These are phyloP conservation scores for Naumovozyma baii DNA, from an alignment of 805 yeast species.

Conservation along the genomic window DNA sequence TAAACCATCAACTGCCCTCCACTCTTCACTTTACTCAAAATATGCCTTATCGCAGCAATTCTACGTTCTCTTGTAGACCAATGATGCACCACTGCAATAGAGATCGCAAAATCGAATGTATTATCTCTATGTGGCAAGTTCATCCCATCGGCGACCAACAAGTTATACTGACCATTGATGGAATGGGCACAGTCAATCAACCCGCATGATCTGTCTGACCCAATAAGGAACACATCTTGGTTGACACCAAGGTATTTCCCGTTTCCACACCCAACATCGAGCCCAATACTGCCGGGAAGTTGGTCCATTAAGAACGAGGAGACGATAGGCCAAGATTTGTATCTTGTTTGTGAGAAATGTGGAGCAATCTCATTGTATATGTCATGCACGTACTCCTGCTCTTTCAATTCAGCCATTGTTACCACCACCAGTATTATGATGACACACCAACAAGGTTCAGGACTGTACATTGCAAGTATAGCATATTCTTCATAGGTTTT, in stretches of 20 bases:
- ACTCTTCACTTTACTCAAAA: slow-evolving; percentile 45
- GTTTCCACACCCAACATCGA: slow-evolving; percentile 96
- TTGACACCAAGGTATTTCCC: slow-evolving; percentile 83
- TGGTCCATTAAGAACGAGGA: slow-evolving; percentile 50
- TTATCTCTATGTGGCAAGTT: slow-evolving; percentile 43
- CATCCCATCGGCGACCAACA: slow-evolving; percentile 76
- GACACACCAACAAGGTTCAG: too few species aligned
- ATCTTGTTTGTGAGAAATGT: slow-evolving; percentile 88
- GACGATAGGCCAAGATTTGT: slow-evolving; percentile 96
- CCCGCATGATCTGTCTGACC: slow-evolving; percentile 66
- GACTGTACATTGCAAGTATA: too few species aligned
- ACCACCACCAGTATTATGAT: too few species aligned
- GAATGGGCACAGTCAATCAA: slow-evolving; percentile 53
- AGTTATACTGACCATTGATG: slow-evolving; percentile 35
- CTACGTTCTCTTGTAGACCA: slow-evolving; percentile 80
- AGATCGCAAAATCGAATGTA: slow-evolving; percentile 71
- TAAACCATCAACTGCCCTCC: slow-evolving; percentile 73
- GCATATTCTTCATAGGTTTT: too few species aligned
- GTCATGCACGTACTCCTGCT: slow-evolving; percentile 73
- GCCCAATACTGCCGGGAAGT: slow-evolving; percentile 54
- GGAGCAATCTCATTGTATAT: slow-evolving; percentile 88
- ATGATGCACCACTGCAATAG: slow-evolving; percentile 94
- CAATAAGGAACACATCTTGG: slow-evolving; percentile 56
- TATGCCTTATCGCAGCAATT: slow-evolving; percentile 60
- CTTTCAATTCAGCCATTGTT: slow-evolving; percentile 45